Evolutionary conservation across 2,329 filamentous ascomycete species (phyloP), one percentile per base, ranked within the genome.

Genomic region (Mollisiaceae sp.): DNA sequence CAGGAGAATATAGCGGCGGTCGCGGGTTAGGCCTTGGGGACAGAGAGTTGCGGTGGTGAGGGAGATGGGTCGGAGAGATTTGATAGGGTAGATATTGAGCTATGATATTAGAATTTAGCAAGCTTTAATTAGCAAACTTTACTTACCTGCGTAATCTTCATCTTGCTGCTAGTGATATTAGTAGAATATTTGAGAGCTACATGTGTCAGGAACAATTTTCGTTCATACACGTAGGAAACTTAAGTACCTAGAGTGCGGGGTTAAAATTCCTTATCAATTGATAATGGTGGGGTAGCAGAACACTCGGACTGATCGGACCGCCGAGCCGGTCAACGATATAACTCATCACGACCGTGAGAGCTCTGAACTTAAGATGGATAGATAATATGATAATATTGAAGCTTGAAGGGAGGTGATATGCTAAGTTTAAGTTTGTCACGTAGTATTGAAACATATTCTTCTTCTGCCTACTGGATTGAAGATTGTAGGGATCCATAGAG

Each of bases 41-140:
- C 83, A 85, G 54, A 91, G 76, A 15, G 77, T 77, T 6, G 87
- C 81, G 1, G 78, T 76, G 3, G 79, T 66, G 47, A 92, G 78
- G 27, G 81, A 77, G 62, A 89, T 83, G 57, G 84, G 85, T 27
- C 86, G 85, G 18, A 92, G 83, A 15, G 84, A 88, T 75, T 92
- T 92, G 79, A 92, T 88, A 57, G 90, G 89, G 75, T 92, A 91
- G 59, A 90, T 82, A 76, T 89, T 89, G 54, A 92, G 82, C 85
- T 88, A 43, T 3, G 2, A 24, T 32, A 11, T 54, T 35, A 32
- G 50, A 35, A 35, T 8, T 12, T 3, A 32, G 24, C 18, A 32
- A 4, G 2, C 8, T 14, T 14, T 15, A 32, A 43, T 20, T 9
- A 2, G 11, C 6, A n/a, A 22, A 11, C 3, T 12, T 27, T 45